These are phyloP conservation scores for Lignosus rhinocerotis DNA, from an alignment of 1,284 basidiomycete species.

Conservation along the genomic window DNA sequence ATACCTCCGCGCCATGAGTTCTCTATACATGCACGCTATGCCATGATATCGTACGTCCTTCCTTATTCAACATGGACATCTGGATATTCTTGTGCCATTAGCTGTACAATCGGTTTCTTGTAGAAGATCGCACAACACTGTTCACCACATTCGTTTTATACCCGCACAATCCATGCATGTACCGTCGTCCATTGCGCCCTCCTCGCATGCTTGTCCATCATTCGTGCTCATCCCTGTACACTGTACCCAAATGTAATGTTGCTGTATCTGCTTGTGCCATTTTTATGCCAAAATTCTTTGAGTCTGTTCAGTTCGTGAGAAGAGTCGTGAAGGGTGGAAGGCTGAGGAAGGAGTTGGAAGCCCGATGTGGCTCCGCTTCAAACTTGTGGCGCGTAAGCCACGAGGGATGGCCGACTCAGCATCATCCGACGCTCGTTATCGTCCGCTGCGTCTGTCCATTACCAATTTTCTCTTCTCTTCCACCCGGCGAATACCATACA, in stretches of 20 bases:
- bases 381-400: conserved; percentile 25
- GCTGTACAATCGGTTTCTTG: neutral
- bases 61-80: neutral
- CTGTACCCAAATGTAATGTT: neutral
- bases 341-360: conserved; percentile 14
- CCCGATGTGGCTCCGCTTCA: conserved; percentile 26
- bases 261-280: neutral
- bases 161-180: neutral
- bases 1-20: neutral
- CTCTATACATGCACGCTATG: neutral
- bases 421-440: conserved; percentile 36
- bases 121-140: neutral
- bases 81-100: neutral
- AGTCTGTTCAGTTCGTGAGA: neutral
- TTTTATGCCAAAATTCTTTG: neutral
- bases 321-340: neutral
- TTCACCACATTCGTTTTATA: conserved; percentile 1
- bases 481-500: conserved; percentile 34
- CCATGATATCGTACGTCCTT: neutral
- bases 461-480: conserved; percentile 33
- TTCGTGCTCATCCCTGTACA: neutral
- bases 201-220: neutral
- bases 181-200: conserved; percentile 2
- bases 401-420: conserved; percentile 20
- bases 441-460: conserved; percentile 32